phyloP scores from a whole-genome alignment of 2,329 filamentous ascomycete species.

The Torrubiella hemipterigena region DNA sequence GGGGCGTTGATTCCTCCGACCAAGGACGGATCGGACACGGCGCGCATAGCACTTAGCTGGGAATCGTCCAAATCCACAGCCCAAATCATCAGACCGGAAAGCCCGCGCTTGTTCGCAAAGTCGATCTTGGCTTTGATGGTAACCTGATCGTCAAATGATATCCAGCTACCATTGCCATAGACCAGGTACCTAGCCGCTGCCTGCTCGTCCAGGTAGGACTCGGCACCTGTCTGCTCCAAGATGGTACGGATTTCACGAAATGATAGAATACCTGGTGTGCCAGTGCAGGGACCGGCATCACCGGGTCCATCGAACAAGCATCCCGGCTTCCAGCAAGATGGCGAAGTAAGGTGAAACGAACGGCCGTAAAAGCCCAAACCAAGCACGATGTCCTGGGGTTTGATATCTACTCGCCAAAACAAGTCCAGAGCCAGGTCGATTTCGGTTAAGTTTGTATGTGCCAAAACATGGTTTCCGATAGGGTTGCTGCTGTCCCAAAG shows the following conservation, averaged over 20 bases:
- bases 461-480: conserved; percentile 17
- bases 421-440: conserved; percentile 27
- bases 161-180: conserved; percentile 11
- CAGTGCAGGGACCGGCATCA: conserved; percentile 7
- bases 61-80: conserved; percentile 5
- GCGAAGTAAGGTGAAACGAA: conserved; percentile 5
- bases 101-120: conserved; percentile 5
- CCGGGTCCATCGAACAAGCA: conserved; percentile 10
- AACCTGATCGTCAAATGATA: conserved; percentile 9
- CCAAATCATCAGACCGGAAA: conserved; percentile 9
- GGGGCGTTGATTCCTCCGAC: no score
- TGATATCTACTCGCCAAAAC: conserved; percentile 32
- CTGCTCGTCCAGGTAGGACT: conserved; percentile 4
- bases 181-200: conserved; percentile 11
- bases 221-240: conserved; percentile 5
- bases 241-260: conserved; percentile 4
- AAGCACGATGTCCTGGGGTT: conserved; percentile 26
- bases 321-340: conserved; percentile 11
- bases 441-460: conserved; percentile 35
- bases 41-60: not conserved
- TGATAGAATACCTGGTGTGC: conserved; percentile 1
- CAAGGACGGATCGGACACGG: no score
- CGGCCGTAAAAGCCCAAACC: conserved; percentile 32
- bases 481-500: conserved; percentile 20
- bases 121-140: conserved; percentile 9